phyloP scores from a whole-genome alignment of 2,329 filamentous ascomycete genomes.

The Tympanopsis confertula region DNA sequence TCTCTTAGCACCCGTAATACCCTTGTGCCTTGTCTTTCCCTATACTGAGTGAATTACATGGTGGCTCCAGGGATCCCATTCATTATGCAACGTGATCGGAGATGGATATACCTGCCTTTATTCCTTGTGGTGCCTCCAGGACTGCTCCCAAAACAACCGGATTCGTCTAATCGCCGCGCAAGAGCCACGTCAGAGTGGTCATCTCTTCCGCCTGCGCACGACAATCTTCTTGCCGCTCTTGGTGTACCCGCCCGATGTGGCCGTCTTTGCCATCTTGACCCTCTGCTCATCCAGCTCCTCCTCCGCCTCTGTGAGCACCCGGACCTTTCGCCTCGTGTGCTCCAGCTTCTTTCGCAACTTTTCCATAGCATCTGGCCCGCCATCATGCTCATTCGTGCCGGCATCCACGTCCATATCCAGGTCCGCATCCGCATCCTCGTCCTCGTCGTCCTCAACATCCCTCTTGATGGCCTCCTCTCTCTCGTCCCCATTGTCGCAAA shows the following conservation, averaged over 20 bases:
- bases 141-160: too few relatives aligned
- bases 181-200: background rate
- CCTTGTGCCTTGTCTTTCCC: too few relatives aligned
- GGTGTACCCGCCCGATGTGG: slow-evolving; percentile 45
- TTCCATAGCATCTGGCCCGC: slow-evolving; percentile 20
- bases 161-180: background rate
- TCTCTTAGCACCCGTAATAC: too few relatives aligned
- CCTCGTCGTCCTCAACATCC: slow-evolving; percentile 15
- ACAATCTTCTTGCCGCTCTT: slow-evolving; percentile 51
- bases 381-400: slow-evolving; percentile 16
- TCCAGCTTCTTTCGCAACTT: slow-evolving; percentile 36
- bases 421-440: slow-evolving; percentile 7
- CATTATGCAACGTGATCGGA: too few relatives aligned
- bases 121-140: too few relatives aligned
- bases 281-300: slow-evolving; percentile 43
- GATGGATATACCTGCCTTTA: too few relatives aligned
- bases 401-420: background rate
- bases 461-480: slow-evolving; percentile 13
- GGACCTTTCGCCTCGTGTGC: slow-evolving; percentile 39
- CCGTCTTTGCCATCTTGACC: slow-evolving; percentile 54
- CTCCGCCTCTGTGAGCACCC: slow-evolving; percentile 42
- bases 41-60: too few relatives aligned
- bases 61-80: too few relatives aligned
- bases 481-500: slow-evolving; percentile 7
- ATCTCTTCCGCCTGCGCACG: slow-evolving; percentile 50